Percentiles rank a stretch among this genome's conserved stretches.
phyloP scores from a whole-genome alignment of 768 basidiomycete species.

The Trametes maxima region DNA sequence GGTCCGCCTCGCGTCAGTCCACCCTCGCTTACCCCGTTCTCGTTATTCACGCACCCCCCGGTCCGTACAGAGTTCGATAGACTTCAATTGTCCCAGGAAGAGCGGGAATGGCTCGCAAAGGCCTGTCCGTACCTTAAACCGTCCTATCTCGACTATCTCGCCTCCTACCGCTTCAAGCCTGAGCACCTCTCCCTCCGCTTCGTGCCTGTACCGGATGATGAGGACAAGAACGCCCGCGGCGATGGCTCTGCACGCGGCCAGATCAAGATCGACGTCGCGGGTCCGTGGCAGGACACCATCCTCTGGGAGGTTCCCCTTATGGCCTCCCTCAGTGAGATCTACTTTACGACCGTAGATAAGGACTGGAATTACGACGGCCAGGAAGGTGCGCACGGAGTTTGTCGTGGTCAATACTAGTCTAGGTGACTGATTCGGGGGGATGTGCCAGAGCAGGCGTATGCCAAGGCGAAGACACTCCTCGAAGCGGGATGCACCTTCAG shows the following conservation, averaged over 20 bases:
- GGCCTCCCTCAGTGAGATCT: constrained; percentile 88
- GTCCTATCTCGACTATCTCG: constrained; percentile 78
- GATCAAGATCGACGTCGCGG: constrained; percentile 71
- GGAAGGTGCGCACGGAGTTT: constrained; percentile 49
- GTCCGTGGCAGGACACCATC: constrained; percentile 83
- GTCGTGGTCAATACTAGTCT: neutral
- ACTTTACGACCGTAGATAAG: constrained; percentile 71
- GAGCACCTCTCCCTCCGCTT: constrained; percentile 71
- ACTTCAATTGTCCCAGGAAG: constrained; percentile 59
- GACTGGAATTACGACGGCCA: constrained; percentile 90
- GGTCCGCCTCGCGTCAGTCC: constrained; percentile 56
- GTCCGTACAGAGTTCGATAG: constrained; percentile 62
- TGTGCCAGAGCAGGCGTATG: constrained; percentile 64
- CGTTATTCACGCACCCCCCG: neutral
- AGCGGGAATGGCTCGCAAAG: constrained; percentile 64
- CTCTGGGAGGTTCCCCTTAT: constrained; percentile 97
- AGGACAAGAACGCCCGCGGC: constrained; percentile 21
- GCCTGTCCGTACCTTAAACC: constrained; percentile 75
- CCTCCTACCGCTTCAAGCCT: constrained; percentile 68
- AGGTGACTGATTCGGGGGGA: neutral
- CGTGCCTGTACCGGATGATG: constrained; percentile 53
- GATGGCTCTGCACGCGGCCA: constrained; percentile 11
- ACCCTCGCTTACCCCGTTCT: neutral
- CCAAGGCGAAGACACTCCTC: constrained; percentile 68
- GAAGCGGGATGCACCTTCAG: constrained; percentile 69